phyloP scores from a whole-genome alignment of 768 basidiomycete genomes.

The Bullera alba region DNA sequence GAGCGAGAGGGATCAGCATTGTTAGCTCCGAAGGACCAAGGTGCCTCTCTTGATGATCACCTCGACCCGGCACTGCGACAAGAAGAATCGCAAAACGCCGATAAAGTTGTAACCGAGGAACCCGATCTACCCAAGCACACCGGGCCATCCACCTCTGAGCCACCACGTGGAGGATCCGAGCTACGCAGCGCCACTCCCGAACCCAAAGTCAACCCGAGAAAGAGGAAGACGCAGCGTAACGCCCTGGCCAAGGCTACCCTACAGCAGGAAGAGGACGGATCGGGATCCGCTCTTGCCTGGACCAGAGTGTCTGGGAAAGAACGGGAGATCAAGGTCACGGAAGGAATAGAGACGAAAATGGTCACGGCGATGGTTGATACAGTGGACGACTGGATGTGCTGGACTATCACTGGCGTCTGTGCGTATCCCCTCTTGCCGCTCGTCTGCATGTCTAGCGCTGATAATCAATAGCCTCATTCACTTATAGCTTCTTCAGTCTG shows the following conservation, averaged over 20 bases:
- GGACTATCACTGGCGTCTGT: conserved; percentile 96
- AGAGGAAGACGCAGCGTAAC: conserved; percentile 22
- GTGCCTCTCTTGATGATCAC: neutral
- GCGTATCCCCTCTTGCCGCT: conserved; percentile 18
- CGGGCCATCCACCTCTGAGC: neutral
- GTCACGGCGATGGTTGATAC: conserved; percentile 56
- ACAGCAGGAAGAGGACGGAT: conserved; percentile 22
- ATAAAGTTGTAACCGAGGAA: neutral
- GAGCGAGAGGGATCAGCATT: neutral
- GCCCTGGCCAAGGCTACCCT: conserved; percentile 28
- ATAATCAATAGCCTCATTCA: conserved; percentile 41
- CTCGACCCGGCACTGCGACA: too few species aligned
- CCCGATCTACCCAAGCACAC: too few species aligned
- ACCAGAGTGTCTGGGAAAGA: conserved; percentile 6
- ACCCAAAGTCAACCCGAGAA: conserved; percentile 10
- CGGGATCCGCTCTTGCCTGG: conserved; percentile 24
- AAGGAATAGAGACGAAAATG: neutral
- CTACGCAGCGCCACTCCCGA: neutral
- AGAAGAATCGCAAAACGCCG: neutral
- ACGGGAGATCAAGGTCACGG: conserved; percentile 2
- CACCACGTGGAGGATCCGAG: neutral
- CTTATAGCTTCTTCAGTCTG: conserved; percentile 81
- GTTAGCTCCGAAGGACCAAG: neutral
- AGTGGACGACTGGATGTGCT: conserved; percentile 89
- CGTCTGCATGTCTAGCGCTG: neutral